phyloP scores from a whole-genome alignment of 441 rosid genomes.

The Bruguiera hainesii region DNA sequence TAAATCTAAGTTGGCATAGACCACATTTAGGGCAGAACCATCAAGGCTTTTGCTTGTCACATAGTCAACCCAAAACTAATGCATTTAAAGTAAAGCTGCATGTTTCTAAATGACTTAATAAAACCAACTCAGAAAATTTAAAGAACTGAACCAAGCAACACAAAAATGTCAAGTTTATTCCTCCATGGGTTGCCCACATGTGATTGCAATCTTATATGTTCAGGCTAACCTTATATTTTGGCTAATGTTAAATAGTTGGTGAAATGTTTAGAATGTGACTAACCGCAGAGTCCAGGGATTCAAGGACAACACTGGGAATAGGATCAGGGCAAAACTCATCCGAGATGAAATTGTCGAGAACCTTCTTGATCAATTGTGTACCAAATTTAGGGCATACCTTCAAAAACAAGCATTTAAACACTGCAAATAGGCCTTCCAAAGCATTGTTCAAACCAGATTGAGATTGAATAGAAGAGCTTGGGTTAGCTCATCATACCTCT shows the following conservation, averaged over 20 bases:
- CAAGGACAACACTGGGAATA: conserved; percentile 69
- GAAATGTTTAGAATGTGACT: conserved; percentile 19
- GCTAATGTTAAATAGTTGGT: not conserved
- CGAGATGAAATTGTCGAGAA: conserved; percentile 61
- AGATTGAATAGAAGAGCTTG: conserved; percentile 6
- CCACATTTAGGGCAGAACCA: not conserved
- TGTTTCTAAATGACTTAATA: no score
- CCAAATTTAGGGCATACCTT: conserved; percentile 93
- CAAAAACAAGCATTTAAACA: conserved; percentile 20
- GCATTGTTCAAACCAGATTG: not conserved
- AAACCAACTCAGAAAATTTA: no score
- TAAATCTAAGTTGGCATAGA: not conserved
- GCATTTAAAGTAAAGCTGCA: no score
- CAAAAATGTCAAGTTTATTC: no score
- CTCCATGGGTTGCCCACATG: no score
- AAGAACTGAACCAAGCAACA: no score
- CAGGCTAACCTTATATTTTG: not conserved
- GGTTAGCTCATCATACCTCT: conserved; percentile 50
- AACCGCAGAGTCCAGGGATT: conserved; percentile 81
- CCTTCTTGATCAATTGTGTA: conserved; percentile 69
- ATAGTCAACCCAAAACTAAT: not conserved
- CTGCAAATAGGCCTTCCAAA: conserved; percentile 17
- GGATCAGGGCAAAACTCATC: conserved; percentile 98
- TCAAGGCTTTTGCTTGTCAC: not conserved
- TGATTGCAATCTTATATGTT: no score